A percentile compares a stretch with the other conserved stretches of the same genome.
These are phyloP conservation scores for Coemansia sp. DNA, from an alignment of 192 early-diverging fungal species.

Conservation along the genomic window DNA sequence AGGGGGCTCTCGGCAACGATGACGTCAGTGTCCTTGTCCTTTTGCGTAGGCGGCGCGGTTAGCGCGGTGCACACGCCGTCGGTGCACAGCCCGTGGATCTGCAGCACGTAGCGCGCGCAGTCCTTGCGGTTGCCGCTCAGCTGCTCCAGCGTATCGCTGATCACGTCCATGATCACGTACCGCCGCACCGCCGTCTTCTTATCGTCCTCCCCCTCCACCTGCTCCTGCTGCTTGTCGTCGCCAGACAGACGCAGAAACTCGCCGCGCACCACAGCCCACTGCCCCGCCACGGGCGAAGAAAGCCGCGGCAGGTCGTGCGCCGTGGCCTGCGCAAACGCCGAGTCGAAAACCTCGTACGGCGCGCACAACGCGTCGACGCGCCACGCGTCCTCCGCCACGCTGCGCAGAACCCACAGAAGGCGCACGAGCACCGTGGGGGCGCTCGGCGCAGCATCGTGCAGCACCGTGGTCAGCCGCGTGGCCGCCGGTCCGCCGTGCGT, in stretches of 20 bases:
- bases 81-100: constrained; percentile 58
- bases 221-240: constrained; percentile 26
- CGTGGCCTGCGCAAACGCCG: constrained; percentile 38
- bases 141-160: constrained; percentile 74
- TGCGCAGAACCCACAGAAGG: constrained; percentile 27
- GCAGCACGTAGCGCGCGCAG: constrained; percentile 71
- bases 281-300: neutral
- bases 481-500: constrained; percentile 1
- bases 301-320: constrained; percentile 42
- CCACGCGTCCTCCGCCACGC: constrained; percentile 33
- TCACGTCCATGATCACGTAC: constrained; percentile 74
- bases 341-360: constrained; percentile 37
- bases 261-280: constrained; percentile 5
- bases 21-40: constrained; percentile 8
- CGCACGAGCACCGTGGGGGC: constrained; percentile 29
- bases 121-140: constrained; percentile 94
- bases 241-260: constrained; percentile 44
- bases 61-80: constrained; percentile 51
- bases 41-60: constrained; percentile 23
- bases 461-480: constrained; percentile 25
- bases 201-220: too few species aligned
- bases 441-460: constrained; percentile 36
- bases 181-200: constrained; percentile 14
- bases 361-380: constrained; percentile 34
- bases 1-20: constrained; percentile 37